phyloP scores from a whole-genome alignment of 2,329 filamentous ascomycete species.

The Pseudodiploospora longispora region DNA sequence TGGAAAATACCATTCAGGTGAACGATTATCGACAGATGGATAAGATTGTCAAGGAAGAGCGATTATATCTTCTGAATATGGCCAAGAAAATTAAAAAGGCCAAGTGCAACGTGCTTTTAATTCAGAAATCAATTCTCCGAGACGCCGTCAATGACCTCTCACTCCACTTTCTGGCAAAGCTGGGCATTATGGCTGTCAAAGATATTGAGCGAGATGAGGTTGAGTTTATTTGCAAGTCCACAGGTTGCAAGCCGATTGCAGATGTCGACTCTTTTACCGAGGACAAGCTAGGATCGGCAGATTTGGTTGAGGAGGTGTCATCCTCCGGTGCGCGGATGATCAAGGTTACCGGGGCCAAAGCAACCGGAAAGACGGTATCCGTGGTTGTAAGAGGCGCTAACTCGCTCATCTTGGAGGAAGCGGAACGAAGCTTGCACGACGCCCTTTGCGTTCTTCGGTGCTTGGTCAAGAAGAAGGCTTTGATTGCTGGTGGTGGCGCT shows the following conservation, averaged over 20 bases:
- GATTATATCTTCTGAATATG: conserved; percentile 95
- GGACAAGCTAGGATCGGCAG: conserved; percentile 91
- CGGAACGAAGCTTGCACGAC: conserved; percentile 92
- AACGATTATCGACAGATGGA: conserved; percentile 99
- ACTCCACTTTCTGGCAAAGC: conserved; percentile 93
- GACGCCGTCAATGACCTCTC: conserved; percentile 97
- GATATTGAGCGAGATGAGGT: conserved; percentile 98
- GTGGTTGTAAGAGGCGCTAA: conserved; percentile 94
- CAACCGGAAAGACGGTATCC: conserved; percentile 79
- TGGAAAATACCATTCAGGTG: conserved; percentile 99
- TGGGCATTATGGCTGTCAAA: conserved; percentile 92
- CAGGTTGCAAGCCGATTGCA: conserved; percentile 96
- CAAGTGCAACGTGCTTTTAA: conserved; percentile 96
- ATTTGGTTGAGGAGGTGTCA: conserved; percentile 87
- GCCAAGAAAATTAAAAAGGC: conserved; percentile 99
- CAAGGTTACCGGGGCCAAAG: conserved; percentile 87
- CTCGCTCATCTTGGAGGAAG: conserved; percentile 88
- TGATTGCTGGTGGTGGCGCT: conserved; percentile 93
- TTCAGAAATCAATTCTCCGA: conserved; percentile 96
- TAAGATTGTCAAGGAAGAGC: conserved; percentile 99
- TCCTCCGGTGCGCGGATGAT: conserved; percentile 84
- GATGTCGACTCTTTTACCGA: conserved; percentile 98
- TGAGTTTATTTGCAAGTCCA: conserved; percentile 98
- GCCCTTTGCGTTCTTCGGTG: conserved; percentile 96
- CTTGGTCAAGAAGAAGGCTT: conserved; percentile 98